These are phyloP conservation scores for Epichloe glyceriae DNA, from an alignment of 2,329 filamentous ascomycete genomes.

Conservation along the genomic window DNA sequence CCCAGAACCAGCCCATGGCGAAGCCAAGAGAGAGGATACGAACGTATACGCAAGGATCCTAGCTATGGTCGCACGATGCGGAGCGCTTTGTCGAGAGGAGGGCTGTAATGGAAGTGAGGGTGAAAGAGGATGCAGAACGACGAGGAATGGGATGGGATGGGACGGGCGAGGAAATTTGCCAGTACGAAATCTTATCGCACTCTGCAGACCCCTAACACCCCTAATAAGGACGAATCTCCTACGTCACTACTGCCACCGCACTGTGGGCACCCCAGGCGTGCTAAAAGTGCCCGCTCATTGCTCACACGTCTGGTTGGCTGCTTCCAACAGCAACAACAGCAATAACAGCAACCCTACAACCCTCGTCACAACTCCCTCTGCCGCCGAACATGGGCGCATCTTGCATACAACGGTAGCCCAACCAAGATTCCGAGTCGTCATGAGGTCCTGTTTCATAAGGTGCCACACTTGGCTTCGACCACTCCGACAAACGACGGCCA, in stretches of 20 bases:
- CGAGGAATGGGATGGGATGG: neutral
- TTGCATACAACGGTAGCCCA: constrained; percentile 1
- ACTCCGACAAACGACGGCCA: constrained; percentile 17
- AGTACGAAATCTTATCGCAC: constrained; percentile 1
- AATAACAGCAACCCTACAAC: neutral
- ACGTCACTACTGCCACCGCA: constrained; percentile 10
- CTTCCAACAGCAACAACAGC: neutral
- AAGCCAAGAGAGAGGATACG: neutral
- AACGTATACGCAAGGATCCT: neutral
- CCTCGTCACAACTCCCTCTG: neutral
- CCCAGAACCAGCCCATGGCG: constrained; percentile 53
- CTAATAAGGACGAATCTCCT: neutral
- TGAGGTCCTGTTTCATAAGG: constrained; percentile 31
- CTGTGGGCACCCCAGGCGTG: no score
- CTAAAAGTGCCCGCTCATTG: neutral
- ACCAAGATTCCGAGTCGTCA: constrained; percentile 20
- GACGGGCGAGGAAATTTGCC: neutral
- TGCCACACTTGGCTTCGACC: constrained; percentile 32
- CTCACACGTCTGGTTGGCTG: neutral
- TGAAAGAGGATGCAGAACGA: neutral
- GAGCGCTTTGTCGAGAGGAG: neutral
- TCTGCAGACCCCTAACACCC: no score
- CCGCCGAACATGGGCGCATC: constrained; percentile 10
- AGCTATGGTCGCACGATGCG: neutral
- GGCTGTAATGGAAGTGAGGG: neutral